phyloP scores from a whole-genome alignment of 2,329 filamentous ascomycete genomes.

The Talaromyces sp. region DNA sequence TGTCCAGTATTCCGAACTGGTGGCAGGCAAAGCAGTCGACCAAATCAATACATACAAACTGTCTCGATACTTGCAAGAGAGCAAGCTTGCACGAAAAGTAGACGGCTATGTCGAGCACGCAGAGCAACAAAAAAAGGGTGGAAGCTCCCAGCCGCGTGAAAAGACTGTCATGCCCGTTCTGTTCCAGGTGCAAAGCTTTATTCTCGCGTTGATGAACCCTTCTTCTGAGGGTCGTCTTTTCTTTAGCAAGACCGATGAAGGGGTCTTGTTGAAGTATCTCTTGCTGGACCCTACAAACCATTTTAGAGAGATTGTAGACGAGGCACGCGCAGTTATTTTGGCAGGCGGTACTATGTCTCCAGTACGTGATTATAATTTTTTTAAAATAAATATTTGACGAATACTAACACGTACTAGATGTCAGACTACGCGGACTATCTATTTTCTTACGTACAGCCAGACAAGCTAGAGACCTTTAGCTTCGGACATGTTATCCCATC shows the following conservation, averaged over 20 bases:
- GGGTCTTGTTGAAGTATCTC: constrained; percentile 71
- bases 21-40: constrained; percentile 81
- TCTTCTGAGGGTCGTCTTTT: constrained; percentile 63
- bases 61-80: constrained; percentile 81
- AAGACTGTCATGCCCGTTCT: constrained; percentile 49
- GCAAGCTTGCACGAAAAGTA: constrained; percentile 89
- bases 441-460: constrained; percentile 66
- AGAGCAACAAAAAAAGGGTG: constrained; percentile 27
- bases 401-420: constrained; percentile 49
- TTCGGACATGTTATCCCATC: constrained; percentile 91
- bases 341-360: constrained; percentile 98
- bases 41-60: constrained; percentile 93
- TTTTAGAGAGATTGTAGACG: constrained; percentile 80
- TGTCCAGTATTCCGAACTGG: constrained; percentile 66
- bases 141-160: constrained; percentile 13
- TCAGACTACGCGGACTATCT: constrained; percentile 82
- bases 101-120: constrained; percentile 74
- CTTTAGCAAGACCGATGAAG: constrained; percentile 43
- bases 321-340: constrained; percentile 80
- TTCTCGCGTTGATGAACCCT: constrained; percentile 80
- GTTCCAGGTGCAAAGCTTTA: constrained; percentile 63
- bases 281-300: constrained; percentile 87
- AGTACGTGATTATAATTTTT: constrained; percentile 28
- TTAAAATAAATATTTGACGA: background rate
- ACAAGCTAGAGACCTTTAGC: constrained; percentile 72